These are phyloP conservation scores for Zymoseptoria crescenta DNA, from an alignment of 2,329 filamentous ascomycete genomes.

Conservation along the genomic window DNA sequence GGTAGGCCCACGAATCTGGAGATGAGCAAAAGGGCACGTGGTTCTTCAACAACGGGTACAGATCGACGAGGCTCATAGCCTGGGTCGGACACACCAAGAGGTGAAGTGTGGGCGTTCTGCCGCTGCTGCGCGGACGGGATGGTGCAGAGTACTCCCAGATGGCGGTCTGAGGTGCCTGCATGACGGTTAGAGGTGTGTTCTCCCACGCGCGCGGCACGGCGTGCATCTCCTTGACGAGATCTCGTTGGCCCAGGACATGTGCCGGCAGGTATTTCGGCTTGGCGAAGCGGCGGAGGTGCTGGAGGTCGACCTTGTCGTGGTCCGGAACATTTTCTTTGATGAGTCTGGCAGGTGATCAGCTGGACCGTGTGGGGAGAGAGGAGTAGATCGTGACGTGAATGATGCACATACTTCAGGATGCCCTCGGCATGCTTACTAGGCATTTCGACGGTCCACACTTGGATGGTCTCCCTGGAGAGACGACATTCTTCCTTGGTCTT, in stretches of 20 bases:
- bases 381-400: slow-evolving; percentile 5
- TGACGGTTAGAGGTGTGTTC: slow-evolving; percentile 21
- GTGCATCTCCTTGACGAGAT: slow-evolving; percentile 29
- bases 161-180: slow-evolving; percentile 25
- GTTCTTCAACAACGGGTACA: slow-evolving; percentile 36
- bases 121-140: slow-evolving; percentile 49
- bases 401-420: slow-evolving; percentile 57
- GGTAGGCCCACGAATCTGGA: slow-evolving; percentile 30
- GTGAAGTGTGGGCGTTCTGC: slow-evolving; percentile 34
- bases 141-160: slow-evolving; percentile 51
- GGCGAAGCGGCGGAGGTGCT: slow-evolving; percentile 65
- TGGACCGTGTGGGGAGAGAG: not conserved
- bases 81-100: slow-evolving; percentile 46
- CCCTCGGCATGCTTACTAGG: slow-evolving; percentile 64
- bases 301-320: slow-evolving; percentile 38
- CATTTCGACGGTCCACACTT: slow-evolving; percentile 63
- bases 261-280: slow-evolving; percentile 43
- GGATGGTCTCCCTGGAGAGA: slow-evolving; percentile 43
- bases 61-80: slow-evolving; percentile 46
- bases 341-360: slow-evolving; percentile 32
- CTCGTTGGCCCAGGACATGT: slow-evolving; percentile 26
- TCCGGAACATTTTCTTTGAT: slow-evolving; percentile 39
- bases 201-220: slow-evolving; percentile 27
- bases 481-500: slow-evolving; percentile 45
- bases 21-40: slow-evolving; percentile 35